Conservation (phyloP, 768 basidiomycete species). For the Wakefieldia striispora region DNA sequence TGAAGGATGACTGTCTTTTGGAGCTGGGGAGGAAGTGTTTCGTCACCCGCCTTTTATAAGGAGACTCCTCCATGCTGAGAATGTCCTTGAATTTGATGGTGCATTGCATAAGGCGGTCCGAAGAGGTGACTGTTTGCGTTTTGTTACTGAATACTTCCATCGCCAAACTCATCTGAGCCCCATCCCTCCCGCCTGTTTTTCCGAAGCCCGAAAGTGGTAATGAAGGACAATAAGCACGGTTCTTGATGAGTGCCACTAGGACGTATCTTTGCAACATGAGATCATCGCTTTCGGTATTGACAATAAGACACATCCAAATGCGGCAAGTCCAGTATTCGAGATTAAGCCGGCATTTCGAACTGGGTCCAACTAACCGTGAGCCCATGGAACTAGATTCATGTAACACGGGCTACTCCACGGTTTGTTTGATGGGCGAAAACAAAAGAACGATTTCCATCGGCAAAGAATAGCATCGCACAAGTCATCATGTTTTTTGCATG, state of each 20-base stretch:
- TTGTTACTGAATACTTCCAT: not conserved
- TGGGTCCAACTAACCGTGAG: not conserved
- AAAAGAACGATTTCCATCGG: not conserved
- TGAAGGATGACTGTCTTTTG: not conserved
- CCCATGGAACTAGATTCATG: not conserved
- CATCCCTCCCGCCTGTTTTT: not conserved
- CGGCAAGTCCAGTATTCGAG: constrained; percentile 18
- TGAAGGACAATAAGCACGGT: constrained; percentile 21
- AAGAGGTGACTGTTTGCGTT: not conserved
- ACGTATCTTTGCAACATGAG: constrained; percentile 6
- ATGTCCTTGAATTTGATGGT: not conserved
- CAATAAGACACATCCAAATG: constrained; percentile 22
- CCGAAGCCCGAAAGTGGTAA: constrained; percentile 3
- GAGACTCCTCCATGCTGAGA: constrained; percentile 1
- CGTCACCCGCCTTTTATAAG: constrained; percentile 18
- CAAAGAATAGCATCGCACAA: no score
- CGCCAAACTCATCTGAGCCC: not conserved
- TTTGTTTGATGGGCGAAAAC: not conserved
- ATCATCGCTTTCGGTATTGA: constrained; percentile 2
- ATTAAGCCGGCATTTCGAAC: not conserved
- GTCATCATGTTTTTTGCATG: no score
- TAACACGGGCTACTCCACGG: not conserved
- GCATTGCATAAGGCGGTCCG: not conserved
- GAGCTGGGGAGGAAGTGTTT: constrained; percentile 2
- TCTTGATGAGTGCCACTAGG: not conserved